A percentile compares a stretch with the other conserved stretches of the same genome.
These are phyloP conservation scores for Sporothrix brasiliensis DNA, from an alignment of 2,329 filamentous ascomycete species.

Conservation along the genomic window DNA sequence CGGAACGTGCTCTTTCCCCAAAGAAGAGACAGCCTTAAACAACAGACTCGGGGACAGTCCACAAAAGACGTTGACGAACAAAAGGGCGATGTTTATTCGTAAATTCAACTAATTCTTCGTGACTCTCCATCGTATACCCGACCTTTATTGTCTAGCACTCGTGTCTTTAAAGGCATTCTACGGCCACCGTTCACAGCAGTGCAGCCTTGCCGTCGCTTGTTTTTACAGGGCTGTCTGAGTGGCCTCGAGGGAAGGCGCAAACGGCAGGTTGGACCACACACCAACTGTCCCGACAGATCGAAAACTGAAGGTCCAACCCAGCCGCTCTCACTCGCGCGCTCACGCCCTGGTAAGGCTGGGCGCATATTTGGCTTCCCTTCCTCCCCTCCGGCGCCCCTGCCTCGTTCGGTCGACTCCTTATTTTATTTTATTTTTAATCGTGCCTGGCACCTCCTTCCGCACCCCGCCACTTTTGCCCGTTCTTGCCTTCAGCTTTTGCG, in stretches of 20 bases:
- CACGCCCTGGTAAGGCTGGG: conserved; percentile 18
- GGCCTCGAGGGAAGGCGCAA: conserved; percentile 9
- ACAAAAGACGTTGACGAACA: background rate
- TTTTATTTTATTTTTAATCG: background rate
- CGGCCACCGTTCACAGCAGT: background rate
- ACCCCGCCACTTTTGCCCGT: background rate
- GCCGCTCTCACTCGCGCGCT: background rate
- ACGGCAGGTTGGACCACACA: background rate
- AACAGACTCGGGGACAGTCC: background rate
- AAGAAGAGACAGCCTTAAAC: background rate
- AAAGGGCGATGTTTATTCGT: no score
- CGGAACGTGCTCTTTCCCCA: conserved; percentile 14
- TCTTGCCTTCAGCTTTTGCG: conserved; percentile 12
- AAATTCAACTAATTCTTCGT: no score
- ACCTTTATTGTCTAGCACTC: no score
- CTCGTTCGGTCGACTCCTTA: background rate
- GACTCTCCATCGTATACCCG: no score
- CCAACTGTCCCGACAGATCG: background rate
- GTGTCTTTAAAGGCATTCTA: no score
- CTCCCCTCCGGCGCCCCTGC: conserved; percentile 3
- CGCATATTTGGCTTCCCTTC: background rate
- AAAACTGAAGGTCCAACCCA: conserved; percentile 1
- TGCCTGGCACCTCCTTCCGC: background rate
- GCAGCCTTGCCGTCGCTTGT: background rate
- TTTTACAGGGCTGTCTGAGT: conserved; percentile 15